Evolutionary conservation across 2,329 filamentous ascomycete species (phyloP).

Genomic region (Aureobasidium sp.): DNA sequence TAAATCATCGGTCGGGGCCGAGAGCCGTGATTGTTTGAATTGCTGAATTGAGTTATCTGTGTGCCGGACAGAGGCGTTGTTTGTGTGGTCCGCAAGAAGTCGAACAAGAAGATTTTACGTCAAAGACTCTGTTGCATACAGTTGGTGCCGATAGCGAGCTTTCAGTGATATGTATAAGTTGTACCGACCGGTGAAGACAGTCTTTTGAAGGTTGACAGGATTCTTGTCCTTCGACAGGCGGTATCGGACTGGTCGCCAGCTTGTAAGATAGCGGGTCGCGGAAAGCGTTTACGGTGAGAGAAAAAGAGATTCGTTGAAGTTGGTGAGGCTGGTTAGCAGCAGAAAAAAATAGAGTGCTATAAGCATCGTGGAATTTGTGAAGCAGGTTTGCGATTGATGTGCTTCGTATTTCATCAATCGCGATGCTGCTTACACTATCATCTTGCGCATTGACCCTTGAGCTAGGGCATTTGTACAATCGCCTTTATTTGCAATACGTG

Average conservation of each 20-base stretch:
- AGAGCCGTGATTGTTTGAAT: not conserved
- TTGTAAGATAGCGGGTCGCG: not conserved
- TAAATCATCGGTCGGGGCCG: not conserved
- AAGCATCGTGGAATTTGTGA: not conserved
- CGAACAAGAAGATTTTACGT: not conserved
- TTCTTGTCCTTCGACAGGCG: not conserved
- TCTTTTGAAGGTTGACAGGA: not conserved
- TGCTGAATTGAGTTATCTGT: not conserved
- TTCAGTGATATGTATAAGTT: not conserved
- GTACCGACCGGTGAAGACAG: not conserved
- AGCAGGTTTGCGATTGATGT: conserved; percentile 1
- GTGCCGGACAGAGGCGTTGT: not conserved
- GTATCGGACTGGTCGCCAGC: not conserved
- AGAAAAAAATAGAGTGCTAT: not conserved
- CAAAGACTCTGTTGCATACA: not conserved
- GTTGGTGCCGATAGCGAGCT: not conserved
- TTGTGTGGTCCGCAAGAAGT: not conserved
- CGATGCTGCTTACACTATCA: not conserved
- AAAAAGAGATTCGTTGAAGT: not conserved
- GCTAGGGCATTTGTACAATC: not conserved
- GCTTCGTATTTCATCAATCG: conserved; percentile 1
- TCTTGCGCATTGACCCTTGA: conserved; percentile 2
- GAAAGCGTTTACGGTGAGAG: not conserved
- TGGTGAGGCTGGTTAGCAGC: not conserved
- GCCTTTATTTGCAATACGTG: not conserved